Base-by-base conservation (phyloP, 1,139 yeast species). In the Zhuliangozyma parablackwelliae region DNA sequence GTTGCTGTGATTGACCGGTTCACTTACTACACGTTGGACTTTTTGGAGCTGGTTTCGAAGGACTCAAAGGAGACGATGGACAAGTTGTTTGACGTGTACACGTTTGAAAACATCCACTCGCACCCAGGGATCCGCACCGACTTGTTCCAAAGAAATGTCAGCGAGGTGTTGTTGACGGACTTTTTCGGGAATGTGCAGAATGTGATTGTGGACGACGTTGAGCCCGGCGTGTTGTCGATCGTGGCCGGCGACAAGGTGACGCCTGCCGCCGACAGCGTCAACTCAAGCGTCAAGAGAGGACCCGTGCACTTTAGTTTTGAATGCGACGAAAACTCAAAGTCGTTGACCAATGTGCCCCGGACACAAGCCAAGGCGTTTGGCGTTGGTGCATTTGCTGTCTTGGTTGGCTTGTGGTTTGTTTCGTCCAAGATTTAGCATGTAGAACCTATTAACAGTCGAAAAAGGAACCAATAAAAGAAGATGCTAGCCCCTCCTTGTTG, bases 1-100 rank as follows among this genome's bases (percentile, higher is more conserved):
- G 98, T 94, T 38, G 97, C 98, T 0, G 97, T 92, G 10, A 92
- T 92, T 54, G 99, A 92, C 59, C 70, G 98, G 49, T 92, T 92
- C 61, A 92, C 99, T 0, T 90, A 89, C 60, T 89, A 80, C 61
- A 90, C 90, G 32, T 71, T 94, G 51, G 97, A 90, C 42, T 94
- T 81, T 54, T 72, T 94, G 55, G 99, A 92, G 61, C 72, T 72
- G 26, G 78, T 89, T 29, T 82, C 84, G 40, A 83, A 82, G 59
- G 81, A 80, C 48, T 86, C 96, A 1, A 70, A 78, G 31, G 67
- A 69, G 40, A 87, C 97, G 2, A 68, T 92, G 59, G 80, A 83
- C 50, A 95, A 90, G 51, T 64, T 94, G 42, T 87, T 92, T 55
- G 90, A 77, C 36, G 84, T 83, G 21, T 90, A 89, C 58, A 83